A percentile compares a stretch with the other conserved stretches of the same genome.
phyloP scores from a whole-genome alignment of 345 rosid genomes.

The Boechera stricta region DNA sequence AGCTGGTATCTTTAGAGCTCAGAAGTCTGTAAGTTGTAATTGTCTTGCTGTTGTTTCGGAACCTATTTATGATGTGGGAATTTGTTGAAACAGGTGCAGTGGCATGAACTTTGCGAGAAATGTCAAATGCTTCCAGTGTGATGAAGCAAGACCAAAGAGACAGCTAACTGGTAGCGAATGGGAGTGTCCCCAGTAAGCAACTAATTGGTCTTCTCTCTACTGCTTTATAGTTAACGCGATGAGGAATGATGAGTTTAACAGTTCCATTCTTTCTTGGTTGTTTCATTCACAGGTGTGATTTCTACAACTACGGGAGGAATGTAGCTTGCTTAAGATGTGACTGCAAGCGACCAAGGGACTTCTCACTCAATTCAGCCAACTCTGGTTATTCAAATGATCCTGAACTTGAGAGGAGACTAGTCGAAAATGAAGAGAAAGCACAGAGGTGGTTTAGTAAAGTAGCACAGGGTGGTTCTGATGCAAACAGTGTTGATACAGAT shows the following conservation, averaged over 20 bases:
- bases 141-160: slow-evolving; percentile 81
- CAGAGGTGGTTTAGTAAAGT: slow-evolving; percentile 76
- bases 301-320: slow-evolving; percentile 78
- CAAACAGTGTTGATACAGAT: slow-evolving; percentile 65
- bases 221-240: slow-evolving; percentile 20
- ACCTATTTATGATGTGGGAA: slow-evolving; percentile 13
- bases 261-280: slow-evolving; percentile 25
- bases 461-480: slow-evolving; percentile 63
- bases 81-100: slow-evolving; percentile 70
- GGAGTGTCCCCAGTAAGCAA: slow-evolving; percentile 97
- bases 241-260: slow-evolving; percentile 26
- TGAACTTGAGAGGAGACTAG: slow-evolving; percentile 61
- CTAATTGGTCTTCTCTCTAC: slow-evolving; percentile 13
- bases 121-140: slow-evolving; percentile 85
- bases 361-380: slow-evolving; percentile 41
- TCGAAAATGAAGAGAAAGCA: slow-evolving; percentile 85
- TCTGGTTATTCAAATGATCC: slow-evolving; percentile 46
- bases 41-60: slow-evolving; percentile 16
- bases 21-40: not conserved
- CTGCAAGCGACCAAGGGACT: slow-evolving; percentile 72
- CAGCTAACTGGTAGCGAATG: slow-evolving; percentile 92
- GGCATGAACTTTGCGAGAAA: slow-evolving; percentile 95
- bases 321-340: slow-evolving; percentile 91
- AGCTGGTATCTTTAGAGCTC: slow-evolving; percentile 11
- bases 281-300: slow-evolving; percentile 69